A percentile compares a stretch with the other conserved stretches of the same genome.
phyloP scores from a whole-genome alignment of 495 filamentous ascomycete genomes.

The Thermothielavioides terrestris region DNA sequence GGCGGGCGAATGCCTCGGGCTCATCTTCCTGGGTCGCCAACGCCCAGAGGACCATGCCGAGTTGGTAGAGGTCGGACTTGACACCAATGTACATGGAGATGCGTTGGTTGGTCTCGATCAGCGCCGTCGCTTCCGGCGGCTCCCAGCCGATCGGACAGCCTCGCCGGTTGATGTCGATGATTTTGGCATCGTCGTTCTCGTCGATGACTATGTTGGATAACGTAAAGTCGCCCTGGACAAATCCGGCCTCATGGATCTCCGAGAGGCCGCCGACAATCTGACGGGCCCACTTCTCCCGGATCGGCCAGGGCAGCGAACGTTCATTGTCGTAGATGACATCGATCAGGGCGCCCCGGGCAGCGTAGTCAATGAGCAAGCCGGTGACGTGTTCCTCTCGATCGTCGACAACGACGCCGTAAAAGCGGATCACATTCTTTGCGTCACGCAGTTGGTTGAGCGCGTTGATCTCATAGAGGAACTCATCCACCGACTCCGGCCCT shows the following conservation, averaged over 20 bases:
- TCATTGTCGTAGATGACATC: constrained; percentile 77
- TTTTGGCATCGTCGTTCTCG: constrained; percentile 73
- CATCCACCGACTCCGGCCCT: constrained; percentile 89
- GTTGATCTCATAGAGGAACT: constrained; percentile 97
- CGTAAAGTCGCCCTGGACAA: constrained; percentile 96
- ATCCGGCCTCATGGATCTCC: constrained; percentile 92
- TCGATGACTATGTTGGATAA: constrained; percentile 96
- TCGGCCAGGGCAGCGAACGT: constrained; percentile 58
- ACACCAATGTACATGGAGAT: constrained; percentile 98
- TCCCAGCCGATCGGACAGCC: constrained; percentile 98
- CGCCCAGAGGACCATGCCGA: constrained; percentile 97
- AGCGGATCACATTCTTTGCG: constrained; percentile 72
- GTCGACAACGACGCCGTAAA: constrained; percentile 84
- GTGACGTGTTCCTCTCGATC: constrained; percentile 68
- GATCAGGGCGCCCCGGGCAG: constrained; percentile 79
- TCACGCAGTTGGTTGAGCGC: constrained; percentile 70
- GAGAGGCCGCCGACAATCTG: constrained; percentile 86
- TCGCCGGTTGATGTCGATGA: constrained; percentile 96
- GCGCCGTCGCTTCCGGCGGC: constrained; percentile 78
- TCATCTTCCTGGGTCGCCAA: constrained; percentile 82
- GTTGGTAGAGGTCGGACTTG: constrained; percentile 90
- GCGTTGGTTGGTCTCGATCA: constrained; percentile 85
- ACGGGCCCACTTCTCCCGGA: constrained; percentile 81
- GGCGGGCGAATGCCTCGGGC: constrained; percentile 71
- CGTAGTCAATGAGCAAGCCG: constrained; percentile 83